Evolutionary conservation across 768 basidiomycete genomes (phyloP).

Genomic region (Termitomyces eurrhizus): DNA sequence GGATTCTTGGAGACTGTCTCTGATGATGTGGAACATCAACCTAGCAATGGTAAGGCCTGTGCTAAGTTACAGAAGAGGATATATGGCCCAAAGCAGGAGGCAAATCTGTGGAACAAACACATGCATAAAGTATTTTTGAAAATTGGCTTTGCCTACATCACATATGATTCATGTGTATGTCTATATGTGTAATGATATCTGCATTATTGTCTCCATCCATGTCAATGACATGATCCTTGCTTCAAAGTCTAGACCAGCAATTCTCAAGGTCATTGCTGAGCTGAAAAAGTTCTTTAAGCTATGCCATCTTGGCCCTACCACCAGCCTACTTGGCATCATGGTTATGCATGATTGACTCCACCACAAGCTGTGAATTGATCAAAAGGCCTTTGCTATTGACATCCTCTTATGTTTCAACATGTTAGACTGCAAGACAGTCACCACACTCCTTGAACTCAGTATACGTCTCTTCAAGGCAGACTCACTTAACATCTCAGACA

Average conservation of each 20-base stretch:
- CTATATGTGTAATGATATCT: not conserved
- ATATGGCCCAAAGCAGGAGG: not conserved
- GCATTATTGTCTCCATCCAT: not conserved
- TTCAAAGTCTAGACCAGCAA: no score
- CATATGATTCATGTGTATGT: not conserved
- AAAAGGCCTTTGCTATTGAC: not conserved
- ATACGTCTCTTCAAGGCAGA: not conserved
- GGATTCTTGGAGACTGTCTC: no score
- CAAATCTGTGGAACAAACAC: no score
- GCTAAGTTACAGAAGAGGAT: not conserved
- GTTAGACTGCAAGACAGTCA: not conserved
- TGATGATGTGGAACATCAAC: not conserved
- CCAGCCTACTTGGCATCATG: not conserved
- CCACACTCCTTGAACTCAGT: not conserved
- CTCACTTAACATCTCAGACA: not conserved
- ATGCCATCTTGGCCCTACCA: not conserved
- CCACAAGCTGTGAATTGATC: not conserved
- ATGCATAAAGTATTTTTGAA: not conserved
- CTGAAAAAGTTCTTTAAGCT: no score
- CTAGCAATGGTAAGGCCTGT: not conserved
- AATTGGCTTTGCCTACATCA: not conserved
- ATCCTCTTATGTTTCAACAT: not conserved
- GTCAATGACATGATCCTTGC: no score
- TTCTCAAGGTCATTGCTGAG: no score
- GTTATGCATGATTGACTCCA: not conserved